A percentile compares a stretch with the other conserved stretches of the same genome.
Conservation (phyloP, 495 filamentous ascomycete species). For the Podospora fimiseda region DNA sequence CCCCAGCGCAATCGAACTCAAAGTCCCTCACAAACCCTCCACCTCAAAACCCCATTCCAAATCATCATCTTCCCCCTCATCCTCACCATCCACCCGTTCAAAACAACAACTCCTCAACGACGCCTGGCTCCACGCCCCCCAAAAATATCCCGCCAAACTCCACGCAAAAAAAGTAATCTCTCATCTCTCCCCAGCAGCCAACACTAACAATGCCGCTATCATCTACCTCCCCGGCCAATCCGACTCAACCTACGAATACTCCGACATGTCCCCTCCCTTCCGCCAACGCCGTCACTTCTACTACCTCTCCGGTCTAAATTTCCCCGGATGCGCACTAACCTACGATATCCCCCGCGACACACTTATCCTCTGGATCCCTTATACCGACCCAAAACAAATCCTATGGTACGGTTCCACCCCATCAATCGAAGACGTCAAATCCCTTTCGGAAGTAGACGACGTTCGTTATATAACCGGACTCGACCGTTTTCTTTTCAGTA, state of each 20-base stretch:
- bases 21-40: conserved; percentile 6
- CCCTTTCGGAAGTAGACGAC: conserved; percentile 47
- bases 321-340: conserved; percentile 54
- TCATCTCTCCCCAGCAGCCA: conserved; percentile 58
- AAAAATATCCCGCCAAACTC: conserved; percentile 55
- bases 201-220: conserved; percentile 53
- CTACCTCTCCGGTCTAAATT: conserved; percentile 57
- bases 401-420: conserved; percentile 58
- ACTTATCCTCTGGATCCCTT: conserved; percentile 56
- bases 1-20: conserved; percentile 11
- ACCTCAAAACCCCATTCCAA: conserved; percentile 1
- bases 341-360: conserved; percentile 55
- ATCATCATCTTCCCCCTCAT: not conserved
- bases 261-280: conserved; percentile 52
- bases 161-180: conserved; percentile 76
- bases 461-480: conserved; percentile 38
- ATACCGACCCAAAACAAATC: conserved; percentile 46
- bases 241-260: conserved; percentile 50
- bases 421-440: conserved; percentile 43
- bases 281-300: conserved; percentile 67
- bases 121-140: conserved; percentile 16
- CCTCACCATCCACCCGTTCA: not conserved
- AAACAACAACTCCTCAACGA: conserved; percentile 1
- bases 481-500: conserved; percentile 24
- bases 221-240: conserved; percentile 52